Percentiles rank a stretch among this genome's conserved stretches.
Evolutionary conservation across 2,329 filamentous ascomycete genomes (phyloP).

Genomic region (Trichoderma koningiopsis): DNA sequence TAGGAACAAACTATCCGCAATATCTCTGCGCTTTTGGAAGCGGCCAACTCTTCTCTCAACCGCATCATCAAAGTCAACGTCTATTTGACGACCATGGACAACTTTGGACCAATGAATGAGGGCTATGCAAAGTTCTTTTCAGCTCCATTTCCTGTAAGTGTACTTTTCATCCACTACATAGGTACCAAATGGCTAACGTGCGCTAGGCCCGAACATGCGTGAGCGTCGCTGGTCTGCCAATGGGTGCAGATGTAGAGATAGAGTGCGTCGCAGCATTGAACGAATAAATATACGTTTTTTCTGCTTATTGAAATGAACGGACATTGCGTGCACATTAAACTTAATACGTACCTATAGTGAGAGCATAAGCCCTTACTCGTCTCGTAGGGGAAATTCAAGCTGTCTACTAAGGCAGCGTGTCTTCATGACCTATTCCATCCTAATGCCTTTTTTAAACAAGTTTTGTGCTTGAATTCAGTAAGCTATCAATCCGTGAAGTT

Average conservation of each 20-base stretch:
- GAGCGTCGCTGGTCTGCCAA: conserved; percentile 71
- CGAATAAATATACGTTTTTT: background rate
- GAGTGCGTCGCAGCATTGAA: conserved; percentile 46
- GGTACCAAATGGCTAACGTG: background rate
- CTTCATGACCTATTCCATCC: background rate
- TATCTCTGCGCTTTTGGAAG: conserved; percentile 60
- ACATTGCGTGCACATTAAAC: background rate
- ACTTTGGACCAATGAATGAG: conserved; percentile 63
- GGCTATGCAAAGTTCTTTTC: conserved; percentile 55
- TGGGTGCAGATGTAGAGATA: conserved; percentile 72
- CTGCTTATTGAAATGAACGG: background rate
- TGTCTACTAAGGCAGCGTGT: background rate
- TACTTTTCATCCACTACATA: background rate
- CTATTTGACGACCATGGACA: conserved; percentile 65
- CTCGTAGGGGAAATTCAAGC: background rate
- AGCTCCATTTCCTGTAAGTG: conserved; percentile 50
- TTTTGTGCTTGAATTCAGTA: background rate
- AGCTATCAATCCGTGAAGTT: too few species aligned
- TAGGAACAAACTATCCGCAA: conserved; percentile 60
- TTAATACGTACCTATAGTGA: background rate
- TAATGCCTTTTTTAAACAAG: background rate
- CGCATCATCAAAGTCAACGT: conserved; percentile 70
- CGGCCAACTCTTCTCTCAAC: conserved; percentile 59
- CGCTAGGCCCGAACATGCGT: conserved; percentile 63
- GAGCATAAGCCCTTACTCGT: background rate